Evolutionary conservation across 345 rosid genomes (phyloP), one percentile per base, ranked within the genome.

Genomic region (Draba incana): DNA sequence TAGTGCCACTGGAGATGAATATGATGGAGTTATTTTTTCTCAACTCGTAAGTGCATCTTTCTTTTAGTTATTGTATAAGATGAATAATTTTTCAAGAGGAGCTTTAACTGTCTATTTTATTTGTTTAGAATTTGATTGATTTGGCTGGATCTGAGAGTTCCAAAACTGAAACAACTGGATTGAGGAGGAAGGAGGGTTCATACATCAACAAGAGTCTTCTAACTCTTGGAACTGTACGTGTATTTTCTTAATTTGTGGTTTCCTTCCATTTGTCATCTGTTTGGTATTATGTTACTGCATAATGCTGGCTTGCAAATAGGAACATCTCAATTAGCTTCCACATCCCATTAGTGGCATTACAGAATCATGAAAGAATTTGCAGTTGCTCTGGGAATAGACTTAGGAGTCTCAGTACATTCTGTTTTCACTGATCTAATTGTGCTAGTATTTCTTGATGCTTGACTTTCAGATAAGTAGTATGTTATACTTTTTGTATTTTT

Each of bases 91-190:
- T 25, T 59, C 48, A 64, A 35, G 43, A 4, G 46, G 72, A 38
- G 55, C 49, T 49, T 49, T 58, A 52, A 54, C 39, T 31, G 33
- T 38, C 9, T 70, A 6, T 76, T 13, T 60, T 69, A 59, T n/a
- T 74, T 77, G 54, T 73, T 53, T 81, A 95, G 99, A 95, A 95
- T 85, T 81, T 95, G 86, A 95, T 95, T 39, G 99, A 95, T 78
- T 84, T 95, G 51, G 99, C 99, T 75, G 99, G 99, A 76, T 95
- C 99, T 57, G 99, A 95, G 86, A 95, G 99, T 81, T 92, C 99
- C 69, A 95, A 95, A 83, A 92, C 99, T 12, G 99, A 95, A 82
- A 95, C 99, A 68, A 92, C 96, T 70, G 99, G 99, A 61, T 56
- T 95, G 52, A 77, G 99, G 80, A 88, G 99, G 76, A 95, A 92